These are phyloP conservation scores for Hymenoscyphus linearis DNA, from an alignment of 2,329 filamentous ascomycete species.

Conservation along the genomic window DNA sequence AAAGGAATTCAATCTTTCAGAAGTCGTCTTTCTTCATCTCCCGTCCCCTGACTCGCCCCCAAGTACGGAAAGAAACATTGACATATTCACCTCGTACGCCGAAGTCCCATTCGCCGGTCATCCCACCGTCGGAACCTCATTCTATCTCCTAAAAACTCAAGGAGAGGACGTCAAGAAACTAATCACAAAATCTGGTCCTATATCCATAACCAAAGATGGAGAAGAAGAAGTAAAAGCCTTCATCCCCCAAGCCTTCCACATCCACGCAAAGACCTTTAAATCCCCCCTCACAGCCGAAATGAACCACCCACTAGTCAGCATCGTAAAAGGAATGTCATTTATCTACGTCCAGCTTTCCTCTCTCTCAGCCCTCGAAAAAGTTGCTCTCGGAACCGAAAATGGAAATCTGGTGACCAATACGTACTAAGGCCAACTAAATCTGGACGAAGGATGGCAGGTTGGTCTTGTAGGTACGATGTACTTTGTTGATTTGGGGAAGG, in stretches of 20 bases:
- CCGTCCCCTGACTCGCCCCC: slow-evolving; percentile 27
- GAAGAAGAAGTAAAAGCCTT: slow-evolving; percentile 50
- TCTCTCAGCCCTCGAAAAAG: slow-evolving; percentile 42
- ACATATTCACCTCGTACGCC: slow-evolving; percentile 51
- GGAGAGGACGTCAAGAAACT: slow-evolving; percentile 32
- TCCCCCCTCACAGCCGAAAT: slow-evolving; percentile 32
- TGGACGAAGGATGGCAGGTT: slow-evolving; percentile 21
- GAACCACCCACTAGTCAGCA: slow-evolving; percentile 48
- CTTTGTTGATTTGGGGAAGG: slow-evolving; percentile 21
- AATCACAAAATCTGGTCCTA: slow-evolving; percentile 51
- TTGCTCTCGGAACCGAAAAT: slow-evolving; percentile 22
- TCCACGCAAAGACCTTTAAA: slow-evolving; percentile 40
- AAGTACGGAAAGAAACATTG: slow-evolving; percentile 39
- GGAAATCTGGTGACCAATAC: slow-evolving; percentile 30
- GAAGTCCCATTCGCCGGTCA: slow-evolving; percentile 60
- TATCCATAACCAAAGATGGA: slow-evolving; percentile 32
- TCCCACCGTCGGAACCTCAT: slow-evolving; percentile 53
- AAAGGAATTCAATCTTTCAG: slow-evolving; percentile 59
- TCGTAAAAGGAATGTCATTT: slow-evolving; percentile 72
- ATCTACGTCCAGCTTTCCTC: slow-evolving; percentile 57
- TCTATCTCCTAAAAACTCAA: slow-evolving; percentile 36
- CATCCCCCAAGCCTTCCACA: slow-evolving; percentile 63
- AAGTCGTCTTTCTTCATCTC: slow-evolving; percentile 56
- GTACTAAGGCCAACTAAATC: slow-evolving; percentile 18
- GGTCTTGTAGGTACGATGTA: slow-evolving; percentile 23